Conservation (phyloP, 257 asterid species). For the Fraxinus quadrangulata region DNA sequence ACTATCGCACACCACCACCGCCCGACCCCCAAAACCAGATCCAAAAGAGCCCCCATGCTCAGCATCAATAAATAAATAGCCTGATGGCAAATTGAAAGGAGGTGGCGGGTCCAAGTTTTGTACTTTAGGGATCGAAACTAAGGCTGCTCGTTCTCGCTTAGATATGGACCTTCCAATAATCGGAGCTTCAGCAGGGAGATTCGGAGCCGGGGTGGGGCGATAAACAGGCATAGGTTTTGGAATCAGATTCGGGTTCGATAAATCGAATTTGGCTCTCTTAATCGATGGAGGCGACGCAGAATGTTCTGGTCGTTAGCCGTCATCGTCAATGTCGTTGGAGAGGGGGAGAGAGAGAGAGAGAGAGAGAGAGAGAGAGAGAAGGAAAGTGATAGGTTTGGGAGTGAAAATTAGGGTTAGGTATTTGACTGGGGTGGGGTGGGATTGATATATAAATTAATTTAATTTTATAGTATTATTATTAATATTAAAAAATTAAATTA, state of each 20-base stretch:
- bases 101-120: slow-evolving; percentile 18
- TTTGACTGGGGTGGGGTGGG: too few relatives aligned
- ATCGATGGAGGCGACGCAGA: slow-evolving; percentile 27
- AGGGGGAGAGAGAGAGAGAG: too few relatives aligned
- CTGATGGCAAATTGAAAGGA: slow-evolving; percentile 35
- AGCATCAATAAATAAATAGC: slow-evolving; percentile 25
- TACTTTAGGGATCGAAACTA: slow-evolving; percentile 30
- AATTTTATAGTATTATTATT: too few relatives aligned
- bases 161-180: slow-evolving; percentile 79
- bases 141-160: slow-evolving; percentile 70
- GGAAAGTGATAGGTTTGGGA: too few relatives aligned
- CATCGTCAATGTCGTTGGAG: slow-evolving; percentile 19
- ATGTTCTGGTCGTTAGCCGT: slow-evolving; percentile 11
- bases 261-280: slow-evolving; percentile 42
- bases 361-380: too few relatives aligned
- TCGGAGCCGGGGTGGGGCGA: slow-evolving; percentile 14
- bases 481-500: too few relatives aligned
- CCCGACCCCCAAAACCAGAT: too few relatives aligned
- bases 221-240: slow-evolving; percentile 17
- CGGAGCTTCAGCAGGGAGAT: slow-evolving; percentile 40
- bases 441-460: too few relatives aligned
- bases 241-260: background rate
- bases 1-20: too few relatives aligned
- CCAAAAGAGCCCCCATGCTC: too few relatives aligned
- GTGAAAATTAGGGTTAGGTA: too few relatives aligned